Evolutionary conservation across 495 filamentous ascomycete species (phyloP).

Genomic region (Glarea lozoyensis): DNA sequence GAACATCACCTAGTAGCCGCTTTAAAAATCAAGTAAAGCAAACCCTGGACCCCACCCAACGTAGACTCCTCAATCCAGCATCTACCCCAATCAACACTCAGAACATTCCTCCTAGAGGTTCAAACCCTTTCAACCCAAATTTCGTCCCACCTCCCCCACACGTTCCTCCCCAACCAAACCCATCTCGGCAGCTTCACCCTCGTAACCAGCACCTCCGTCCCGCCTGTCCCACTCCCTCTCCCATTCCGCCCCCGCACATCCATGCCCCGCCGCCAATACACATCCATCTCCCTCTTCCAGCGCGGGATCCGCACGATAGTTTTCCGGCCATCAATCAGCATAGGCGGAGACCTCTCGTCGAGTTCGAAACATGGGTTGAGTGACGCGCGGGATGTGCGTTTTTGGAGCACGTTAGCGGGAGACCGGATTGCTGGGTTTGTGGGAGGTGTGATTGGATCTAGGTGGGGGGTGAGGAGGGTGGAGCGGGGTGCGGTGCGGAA

Average conservation of each 20-base stretch:
- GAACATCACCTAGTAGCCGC: too few species aligned
- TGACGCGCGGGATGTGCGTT: background rate
- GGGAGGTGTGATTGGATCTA: background rate
- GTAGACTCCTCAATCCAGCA: background rate
- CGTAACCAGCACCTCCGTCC: background rate
- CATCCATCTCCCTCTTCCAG: background rate
- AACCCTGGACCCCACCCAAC: too few species aligned
- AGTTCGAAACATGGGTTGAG: background rate
- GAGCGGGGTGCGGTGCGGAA: background rate
- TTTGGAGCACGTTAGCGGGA: background rate
- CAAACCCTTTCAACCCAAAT: slow-evolving; percentile 8
- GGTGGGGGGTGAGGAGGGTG: background rate
- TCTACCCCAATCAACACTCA: background rate
- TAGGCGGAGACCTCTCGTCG: background rate
- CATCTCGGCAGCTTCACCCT: slow-evolving; percentile 1
- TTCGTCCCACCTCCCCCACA: background rate
- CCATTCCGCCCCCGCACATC: background rate
- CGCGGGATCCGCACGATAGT: background rate
- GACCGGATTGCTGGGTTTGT: background rate
- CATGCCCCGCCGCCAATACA: slow-evolving; percentile 2
- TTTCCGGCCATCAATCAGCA: slow-evolving; percentile 7
- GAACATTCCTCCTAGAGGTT: background rate
- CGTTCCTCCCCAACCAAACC: slow-evolving; percentile 2
- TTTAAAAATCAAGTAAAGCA: too few species aligned
- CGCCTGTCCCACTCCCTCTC: background rate